phyloP scores from a whole-genome alignment of 192 early-diverging fungal genomes.

The Coemansia sp. region DNA sequence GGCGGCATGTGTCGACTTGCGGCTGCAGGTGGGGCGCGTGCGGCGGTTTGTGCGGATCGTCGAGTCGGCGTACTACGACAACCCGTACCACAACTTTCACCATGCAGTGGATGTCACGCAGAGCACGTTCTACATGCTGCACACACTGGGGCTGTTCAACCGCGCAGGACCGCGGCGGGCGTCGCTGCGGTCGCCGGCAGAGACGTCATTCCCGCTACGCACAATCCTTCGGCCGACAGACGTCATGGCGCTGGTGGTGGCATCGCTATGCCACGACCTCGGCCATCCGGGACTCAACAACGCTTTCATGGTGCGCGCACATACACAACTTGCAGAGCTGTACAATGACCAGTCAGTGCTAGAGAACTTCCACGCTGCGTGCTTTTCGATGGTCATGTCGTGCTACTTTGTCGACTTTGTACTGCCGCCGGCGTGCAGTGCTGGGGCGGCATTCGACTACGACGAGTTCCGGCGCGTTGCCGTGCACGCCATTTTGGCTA shows the following conservation, averaged over 20 bases:
- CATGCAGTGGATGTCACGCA: slow-evolving; percentile 97
- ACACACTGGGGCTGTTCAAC: slow-evolving; percentile 60
- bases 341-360: slow-evolving; percentile 94
- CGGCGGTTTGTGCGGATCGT: slow-evolving; percentile 49
- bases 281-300: slow-evolving; percentile 96
- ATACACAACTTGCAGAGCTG: slow-evolving; percentile 78
- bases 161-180: slow-evolving; percentile 32
- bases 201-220: slow-evolving; percentile 45
- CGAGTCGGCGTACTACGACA: slow-evolving; percentile 58
- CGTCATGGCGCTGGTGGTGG: slow-evolving; percentile 71
- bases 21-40: slow-evolving; percentile 57
- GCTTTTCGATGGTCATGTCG: slow-evolving; percentile 63
- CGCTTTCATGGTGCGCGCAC: slow-evolving; percentile 80
- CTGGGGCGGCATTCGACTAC: slow-evolving; percentile 44
- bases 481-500: slow-evolving; percentile 71
- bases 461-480: slow-evolving; percentile 71
- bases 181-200: slow-evolving; percentile 48
- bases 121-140: slow-evolving; percentile 79
- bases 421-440: slow-evolving; percentile 9
- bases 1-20: slow-evolving; percentile 58
- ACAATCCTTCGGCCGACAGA: slow-evolving; percentile 56
- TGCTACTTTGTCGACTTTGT: slow-evolving; percentile 52
- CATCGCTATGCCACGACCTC: slow-evolving; percentile 78
- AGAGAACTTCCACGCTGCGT: slow-evolving; percentile 88
- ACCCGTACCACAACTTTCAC: slow-evolving; percentile 93